Evolutionary conservation across 805 yeast species (phyloP).

Genomic region (Lipomyces mesembrius): DNA sequence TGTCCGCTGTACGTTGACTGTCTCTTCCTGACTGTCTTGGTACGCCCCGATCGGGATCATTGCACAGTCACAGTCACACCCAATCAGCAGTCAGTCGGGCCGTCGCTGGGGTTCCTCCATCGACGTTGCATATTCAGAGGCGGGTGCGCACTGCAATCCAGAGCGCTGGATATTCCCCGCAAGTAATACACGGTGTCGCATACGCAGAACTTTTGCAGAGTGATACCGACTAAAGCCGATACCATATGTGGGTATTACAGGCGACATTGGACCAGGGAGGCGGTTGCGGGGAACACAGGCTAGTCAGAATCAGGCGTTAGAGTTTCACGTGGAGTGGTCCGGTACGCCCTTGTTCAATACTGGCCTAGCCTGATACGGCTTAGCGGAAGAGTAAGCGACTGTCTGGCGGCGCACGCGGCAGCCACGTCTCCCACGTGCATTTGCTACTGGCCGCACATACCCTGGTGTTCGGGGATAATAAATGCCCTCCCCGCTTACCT

Average conservation of each 20-base stretch:
- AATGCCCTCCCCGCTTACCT: too few species aligned
- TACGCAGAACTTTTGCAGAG: neutral
- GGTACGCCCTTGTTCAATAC: neutral
- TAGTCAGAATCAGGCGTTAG: neutral
- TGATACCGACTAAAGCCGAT: too few species aligned
- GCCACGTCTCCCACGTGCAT: slow-evolving; percentile 6
- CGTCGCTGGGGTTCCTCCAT: neutral
- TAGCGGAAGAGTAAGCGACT: neutral
- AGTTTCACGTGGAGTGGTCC: neutral
- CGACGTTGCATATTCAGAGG: neutral
- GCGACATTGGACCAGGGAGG: neutral
- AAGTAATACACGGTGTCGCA: neutral
- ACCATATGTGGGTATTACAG: too few species aligned
- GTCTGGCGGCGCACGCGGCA: neutral
- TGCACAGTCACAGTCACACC: neutral
- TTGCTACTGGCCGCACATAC: neutral
- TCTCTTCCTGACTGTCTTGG: neutral
- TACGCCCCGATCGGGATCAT: neutral
- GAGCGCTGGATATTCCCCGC: neutral
- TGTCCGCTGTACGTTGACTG: neutral
- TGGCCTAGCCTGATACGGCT: neutral
- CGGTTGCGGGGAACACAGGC: neutral
- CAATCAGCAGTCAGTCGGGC: neutral
- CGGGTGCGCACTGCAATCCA: neutral
- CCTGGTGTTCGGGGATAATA: too few species aligned